Conservation (phyloP, 352 stramenopile genomes). For the Pythium aristosporum region DNA sequence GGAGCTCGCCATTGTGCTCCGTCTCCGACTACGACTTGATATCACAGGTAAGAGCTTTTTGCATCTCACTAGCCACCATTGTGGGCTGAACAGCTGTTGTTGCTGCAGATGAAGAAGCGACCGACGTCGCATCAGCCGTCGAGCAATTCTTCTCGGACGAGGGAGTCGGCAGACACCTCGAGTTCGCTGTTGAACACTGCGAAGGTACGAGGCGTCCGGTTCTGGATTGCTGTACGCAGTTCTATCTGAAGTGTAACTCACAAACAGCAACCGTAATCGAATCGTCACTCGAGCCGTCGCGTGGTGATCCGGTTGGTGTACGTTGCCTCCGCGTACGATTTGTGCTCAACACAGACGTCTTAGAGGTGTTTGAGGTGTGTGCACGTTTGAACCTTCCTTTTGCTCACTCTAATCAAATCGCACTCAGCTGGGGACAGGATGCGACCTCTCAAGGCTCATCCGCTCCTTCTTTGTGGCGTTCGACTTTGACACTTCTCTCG, state of each 20-base stretch:
- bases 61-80: background rate
- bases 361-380: conserved; percentile 26
- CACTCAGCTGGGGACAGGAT: conserved; percentile 19
- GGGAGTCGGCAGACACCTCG: conserved; percentile 33
- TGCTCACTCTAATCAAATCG: background rate
- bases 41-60: conserved; percentile 14
- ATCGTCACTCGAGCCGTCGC: conserved; percentile 1
- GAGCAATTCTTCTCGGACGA: conserved; percentile 44
- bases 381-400: background rate
- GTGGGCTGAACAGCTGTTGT: background rate
- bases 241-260: background rate
- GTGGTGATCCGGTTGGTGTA: background rate
- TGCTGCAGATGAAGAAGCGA: conserved; percentile 49
- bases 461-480: conserved; percentile 34
- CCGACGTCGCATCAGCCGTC: conserved; percentile 45
- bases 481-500: conserved; percentile 40
- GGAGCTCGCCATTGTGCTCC: background rate
- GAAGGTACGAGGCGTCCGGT: conserved; percentile 26
- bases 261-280: conserved; percentile 16
- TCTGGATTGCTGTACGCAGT: background rate
- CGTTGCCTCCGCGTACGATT: conserved; percentile 40
- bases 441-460: conserved; percentile 26
- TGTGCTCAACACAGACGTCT: conserved; percentile 38
- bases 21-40: conserved; percentile 17
- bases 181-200: conserved; percentile 36